Percentiles rank a stretch among this genome's conserved stretches.
Evolutionary conservation across 768 basidiomycete genomes (phyloP).

Genomic region (Leccinellum albellum): DNA sequence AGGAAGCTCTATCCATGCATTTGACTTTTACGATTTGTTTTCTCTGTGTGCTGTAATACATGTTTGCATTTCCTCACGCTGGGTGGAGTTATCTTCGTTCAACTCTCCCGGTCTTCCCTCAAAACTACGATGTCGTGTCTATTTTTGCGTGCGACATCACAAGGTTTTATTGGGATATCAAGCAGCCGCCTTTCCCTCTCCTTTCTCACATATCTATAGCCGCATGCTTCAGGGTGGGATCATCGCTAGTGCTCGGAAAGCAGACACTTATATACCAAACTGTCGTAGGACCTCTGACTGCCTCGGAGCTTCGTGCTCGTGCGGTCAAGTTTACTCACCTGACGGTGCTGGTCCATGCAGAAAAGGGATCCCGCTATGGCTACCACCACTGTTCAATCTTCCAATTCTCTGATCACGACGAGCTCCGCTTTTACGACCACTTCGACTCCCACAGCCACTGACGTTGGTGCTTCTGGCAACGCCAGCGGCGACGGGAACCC

Average conservation of each 20-base stretch:
- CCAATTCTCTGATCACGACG: constrained; percentile 1
- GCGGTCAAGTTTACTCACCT: not conserved
- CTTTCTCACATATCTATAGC: constrained; percentile 11
- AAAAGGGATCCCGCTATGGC: constrained; percentile 14
- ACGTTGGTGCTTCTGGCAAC: not conserved
- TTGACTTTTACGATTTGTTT: constrained; percentile 1
- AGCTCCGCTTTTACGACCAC: not conserved
- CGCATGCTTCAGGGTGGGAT: constrained; percentile 4
- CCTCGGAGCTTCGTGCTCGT: constrained; percentile 14
- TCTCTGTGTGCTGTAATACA: not conserved
- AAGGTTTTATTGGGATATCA: not conserved
- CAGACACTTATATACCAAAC: constrained; percentile 12
- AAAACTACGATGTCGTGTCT: constrained; percentile 2
- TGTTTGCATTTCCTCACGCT: not conserved
- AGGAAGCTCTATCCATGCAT: not conserved
- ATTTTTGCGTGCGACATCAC: constrained; percentile 15
- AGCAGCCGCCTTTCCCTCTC: not conserved
- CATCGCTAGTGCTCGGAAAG: not conserved
- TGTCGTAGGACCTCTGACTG: not conserved
- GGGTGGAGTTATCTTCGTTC: not conserved
- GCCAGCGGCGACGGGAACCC: not conserved
- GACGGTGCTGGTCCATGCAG: constrained; percentile 7
- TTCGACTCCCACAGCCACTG: not conserved
- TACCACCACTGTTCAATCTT: constrained; percentile 5
- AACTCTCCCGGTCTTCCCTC: not conserved